Conservation (phyloP, 148 eudicot species). For the Dysphania ambrosioides region DNA sequence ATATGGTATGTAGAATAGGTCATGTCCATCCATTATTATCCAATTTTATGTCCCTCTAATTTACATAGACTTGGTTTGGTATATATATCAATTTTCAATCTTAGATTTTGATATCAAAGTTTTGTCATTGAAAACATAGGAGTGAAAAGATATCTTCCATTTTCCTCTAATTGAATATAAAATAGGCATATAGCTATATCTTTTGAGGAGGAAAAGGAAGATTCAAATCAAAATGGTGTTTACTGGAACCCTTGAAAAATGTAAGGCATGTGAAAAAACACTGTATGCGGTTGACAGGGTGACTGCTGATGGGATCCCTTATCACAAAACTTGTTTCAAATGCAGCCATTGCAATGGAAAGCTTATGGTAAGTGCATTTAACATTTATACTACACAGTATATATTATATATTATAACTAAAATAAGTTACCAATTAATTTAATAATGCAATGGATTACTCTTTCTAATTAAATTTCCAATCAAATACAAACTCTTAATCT, state of each 20-base stretch:
- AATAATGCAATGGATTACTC: no score
- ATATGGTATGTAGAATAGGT: not conserved
- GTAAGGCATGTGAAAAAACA: slow-evolving; percentile 81
- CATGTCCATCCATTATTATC: slow-evolving; percentile 9
- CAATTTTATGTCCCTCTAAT: slow-evolving; percentile 19
- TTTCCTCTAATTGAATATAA: slow-evolving; percentile 17
- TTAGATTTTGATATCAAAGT: not conserved
- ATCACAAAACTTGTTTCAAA: slow-evolving; percentile 75
- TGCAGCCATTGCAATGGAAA: slow-evolving; percentile 74
- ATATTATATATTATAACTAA: no score
- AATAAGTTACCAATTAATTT: no score
- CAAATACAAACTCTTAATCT: not conserved
- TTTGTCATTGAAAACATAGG: not conserved
- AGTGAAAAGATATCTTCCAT: slow-evolving; percentile 13
- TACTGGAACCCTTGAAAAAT: slow-evolving; percentile 72
- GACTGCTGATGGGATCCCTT: slow-evolving; percentile 65
- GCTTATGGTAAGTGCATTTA: slow-evolving; percentile 39
- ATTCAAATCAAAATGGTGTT: slow-evolving; percentile 43
- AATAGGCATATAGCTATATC: not conserved
- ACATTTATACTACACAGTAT: no score
- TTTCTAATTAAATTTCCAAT: not conserved
- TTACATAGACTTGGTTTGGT: not conserved
- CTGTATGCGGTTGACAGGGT: slow-evolving; percentile 71
- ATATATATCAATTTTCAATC: not conserved
- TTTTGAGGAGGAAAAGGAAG: slow-evolving; percentile 19